phyloP scores from a whole-genome alignment of 306 rosid genomes.

The Quercus engelmannii region DNA sequence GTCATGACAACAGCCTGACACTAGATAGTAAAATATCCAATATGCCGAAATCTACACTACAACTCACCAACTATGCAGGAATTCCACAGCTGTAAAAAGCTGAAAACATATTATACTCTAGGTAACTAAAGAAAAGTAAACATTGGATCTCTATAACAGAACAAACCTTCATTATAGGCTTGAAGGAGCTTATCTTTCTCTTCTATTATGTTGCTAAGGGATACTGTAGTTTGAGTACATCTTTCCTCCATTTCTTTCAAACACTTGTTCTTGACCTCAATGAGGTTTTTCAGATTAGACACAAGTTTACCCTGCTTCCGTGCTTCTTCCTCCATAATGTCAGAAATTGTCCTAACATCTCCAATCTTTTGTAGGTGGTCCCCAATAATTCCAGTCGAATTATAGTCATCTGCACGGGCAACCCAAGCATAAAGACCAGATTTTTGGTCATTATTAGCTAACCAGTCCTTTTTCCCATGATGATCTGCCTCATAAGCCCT shows the following conservation, averaged over 20 bases:
- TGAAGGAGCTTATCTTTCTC: slow-evolving; percentile 72
- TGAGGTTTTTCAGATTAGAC: slow-evolving; percentile 56
- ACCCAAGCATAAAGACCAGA: slow-evolving; percentile 88
- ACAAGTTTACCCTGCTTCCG: slow-evolving; percentile 63
- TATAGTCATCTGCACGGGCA: slow-evolving; percentile 81
- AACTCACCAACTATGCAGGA: neutral
- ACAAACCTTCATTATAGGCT: slow-evolving; percentile 67
- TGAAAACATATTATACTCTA: neutral
- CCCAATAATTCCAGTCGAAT: slow-evolving; percentile 51
- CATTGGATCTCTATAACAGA: neutral
- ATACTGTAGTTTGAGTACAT: slow-evolving; percentile 56
- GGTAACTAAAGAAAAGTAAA: slow-evolving; percentile 6
- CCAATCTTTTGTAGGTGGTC: slow-evolving; percentile 73
- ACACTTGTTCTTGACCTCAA: slow-evolving; percentile 60
- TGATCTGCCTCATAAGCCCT: slow-evolving; percentile 65
- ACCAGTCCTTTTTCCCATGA: slow-evolving; percentile 80
- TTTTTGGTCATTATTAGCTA: slow-evolving; percentile 37
- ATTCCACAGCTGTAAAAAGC: slow-evolving; percentile 16
- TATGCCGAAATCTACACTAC: slow-evolving; percentile 16
- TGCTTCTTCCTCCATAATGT: slow-evolving; percentile 78
- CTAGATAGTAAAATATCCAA: slow-evolving; percentile 12
- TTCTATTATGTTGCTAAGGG: slow-evolving; percentile 38
- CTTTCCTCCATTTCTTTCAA: slow-evolving; percentile 65
- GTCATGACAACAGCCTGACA: slow-evolving; percentile 10
- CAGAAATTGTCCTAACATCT: slow-evolving; percentile 67